Percentiles rank a stretch among this genome's conserved stretches.
phyloP scores from a whole-genome alignment of 305 asterid genomes.

The Striga hermonthica region DNA sequence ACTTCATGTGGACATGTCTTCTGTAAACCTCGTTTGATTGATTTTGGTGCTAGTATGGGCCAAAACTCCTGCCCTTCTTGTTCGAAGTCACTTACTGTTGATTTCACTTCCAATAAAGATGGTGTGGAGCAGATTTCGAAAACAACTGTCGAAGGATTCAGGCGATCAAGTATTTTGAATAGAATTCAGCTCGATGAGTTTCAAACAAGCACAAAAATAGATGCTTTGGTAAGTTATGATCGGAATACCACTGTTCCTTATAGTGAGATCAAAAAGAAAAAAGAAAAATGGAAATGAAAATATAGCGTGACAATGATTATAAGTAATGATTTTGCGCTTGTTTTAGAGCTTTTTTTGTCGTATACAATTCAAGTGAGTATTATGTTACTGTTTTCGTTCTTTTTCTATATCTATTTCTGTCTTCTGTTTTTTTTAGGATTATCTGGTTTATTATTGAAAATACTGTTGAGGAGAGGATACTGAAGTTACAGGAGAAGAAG shows the following conservation, averaged over 20 bases:
- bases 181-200: constrained; percentile 70
- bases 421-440: constrained; percentile 49
- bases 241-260: constrained; percentile 6
- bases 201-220: constrained; percentile 93
- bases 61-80: constrained; percentile 82
- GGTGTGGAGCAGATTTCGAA: constrained; percentile 48
- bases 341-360: too few species aligned
- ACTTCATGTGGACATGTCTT: constrained; percentile 75
- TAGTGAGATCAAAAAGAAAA: too few species aligned
- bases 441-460: constrained; percentile 81
- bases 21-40: constrained; percentile 84
- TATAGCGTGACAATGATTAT: too few species aligned
- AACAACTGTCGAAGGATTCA: constrained; percentile 70
- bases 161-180: constrained; percentile 79
- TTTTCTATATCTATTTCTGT: too few species aligned
- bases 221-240: constrained; percentile 71
- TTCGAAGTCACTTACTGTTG: constrained; percentile 80
- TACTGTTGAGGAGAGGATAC: constrained; percentile 83
- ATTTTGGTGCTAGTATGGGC: constrained; percentile 60
- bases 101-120: constrained; percentile 53
- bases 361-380: too few species aligned
- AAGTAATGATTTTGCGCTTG: too few species aligned
- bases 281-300: too few species aligned
- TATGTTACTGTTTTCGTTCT: too few species aligned
- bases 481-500: constrained; percentile 90